Evolutionary conservation across 257 asterid species (phyloP).

Genomic region (Gentiana macrophylla): DNA sequence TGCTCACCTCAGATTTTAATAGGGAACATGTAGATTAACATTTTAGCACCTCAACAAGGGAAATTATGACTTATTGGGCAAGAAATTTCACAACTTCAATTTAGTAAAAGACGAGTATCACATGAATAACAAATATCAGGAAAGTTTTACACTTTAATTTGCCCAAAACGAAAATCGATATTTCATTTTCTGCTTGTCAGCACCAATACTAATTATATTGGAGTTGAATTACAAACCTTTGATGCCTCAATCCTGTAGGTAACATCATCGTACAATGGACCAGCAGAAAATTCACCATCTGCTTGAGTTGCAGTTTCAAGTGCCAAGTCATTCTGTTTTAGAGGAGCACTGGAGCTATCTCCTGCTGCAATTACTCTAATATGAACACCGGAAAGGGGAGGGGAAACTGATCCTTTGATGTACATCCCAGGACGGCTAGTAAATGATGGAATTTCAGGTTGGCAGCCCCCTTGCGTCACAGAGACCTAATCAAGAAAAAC

Average conservation of each 20-base stretch:
- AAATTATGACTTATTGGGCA: too few species aligned
- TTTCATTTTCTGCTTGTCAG: neutral
- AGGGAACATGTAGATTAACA: too few species aligned
- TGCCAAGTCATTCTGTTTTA: conserved; percentile 60
- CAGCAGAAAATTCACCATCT: conserved; percentile 72
- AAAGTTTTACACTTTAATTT: neutral
- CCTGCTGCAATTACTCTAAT: conserved; percentile 60
- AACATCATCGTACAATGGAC: conserved; percentile 94
- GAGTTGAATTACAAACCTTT: conserved; percentile 42
- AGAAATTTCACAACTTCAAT: too few species aligned
- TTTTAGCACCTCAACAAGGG: too few species aligned
- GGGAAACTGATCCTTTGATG: conserved; percentile 88
- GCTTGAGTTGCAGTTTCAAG: conserved; percentile 60
- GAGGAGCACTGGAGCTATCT: conserved; percentile 52
- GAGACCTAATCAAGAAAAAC: conserved; percentile 44
- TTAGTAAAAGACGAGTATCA: neutral
- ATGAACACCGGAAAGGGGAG: conserved; percentile 70
- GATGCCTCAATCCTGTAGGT: conserved; percentile 64
- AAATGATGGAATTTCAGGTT: conserved; percentile 60
- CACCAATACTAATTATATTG: neutral
- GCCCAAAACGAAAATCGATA: neutral
- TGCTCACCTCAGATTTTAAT: too few species aligned
- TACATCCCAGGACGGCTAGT: conserved; percentile 75
- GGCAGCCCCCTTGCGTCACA: conserved; percentile 70
- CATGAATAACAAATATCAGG: neutral